A percentile compares a stretch with the other conserved stretches of the same genome.
phyloP scores from a whole-genome alignment of 306 rosid species.

The Oemleria cerasiformis region DNA sequence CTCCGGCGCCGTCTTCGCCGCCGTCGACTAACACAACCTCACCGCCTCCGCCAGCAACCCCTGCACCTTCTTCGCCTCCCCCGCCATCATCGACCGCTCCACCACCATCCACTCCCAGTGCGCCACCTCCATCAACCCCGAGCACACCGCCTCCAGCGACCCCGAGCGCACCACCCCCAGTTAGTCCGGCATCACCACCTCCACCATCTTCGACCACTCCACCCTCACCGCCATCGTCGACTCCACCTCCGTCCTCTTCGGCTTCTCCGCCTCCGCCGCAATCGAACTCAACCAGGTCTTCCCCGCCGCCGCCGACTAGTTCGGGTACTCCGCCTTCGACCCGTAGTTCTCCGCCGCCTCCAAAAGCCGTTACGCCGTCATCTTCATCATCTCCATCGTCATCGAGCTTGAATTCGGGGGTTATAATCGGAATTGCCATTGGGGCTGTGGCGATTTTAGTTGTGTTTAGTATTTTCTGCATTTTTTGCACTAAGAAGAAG shows the following conservation, averaged over 20 bases:
- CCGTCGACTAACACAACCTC: background rate
- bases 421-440: slow-evolving; percentile 62
- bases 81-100: background rate
- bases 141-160: slow-evolving; percentile 15
- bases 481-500: slow-evolving; percentile 68
- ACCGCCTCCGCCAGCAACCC: background rate
- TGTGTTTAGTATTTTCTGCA: slow-evolving; percentile 50
- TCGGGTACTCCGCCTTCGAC: slow-evolving; percentile 29
- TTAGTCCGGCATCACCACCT: slow-evolving; percentile 31
- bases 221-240: slow-evolving; percentile 23
- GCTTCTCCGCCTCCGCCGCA: slow-evolving; percentile 27
- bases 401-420: slow-evolving; percentile 42
- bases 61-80: slow-evolving; percentile 4
- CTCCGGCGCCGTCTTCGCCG: background rate
- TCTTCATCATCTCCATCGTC: slow-evolving; percentile 37
- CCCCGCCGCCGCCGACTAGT: slow-evolving; percentile 28
- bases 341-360: slow-evolving; percentile 28
- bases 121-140: slow-evolving; percentile 36
- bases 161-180: slow-evolving; percentile 30
- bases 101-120: slow-evolving; percentile 20
- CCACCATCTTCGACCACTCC: slow-evolving; percentile 31
- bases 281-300: background rate
- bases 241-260: slow-evolving; percentile 32
- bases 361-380: slow-evolving; percentile 4
- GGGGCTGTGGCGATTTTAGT: slow-evolving; percentile 63